Percentiles rank a stretch among this genome's conserved stretches.
Evolutionary conservation across 345 rosid species (phyloP).

Genomic region (Durio zibethinus): DNA sequence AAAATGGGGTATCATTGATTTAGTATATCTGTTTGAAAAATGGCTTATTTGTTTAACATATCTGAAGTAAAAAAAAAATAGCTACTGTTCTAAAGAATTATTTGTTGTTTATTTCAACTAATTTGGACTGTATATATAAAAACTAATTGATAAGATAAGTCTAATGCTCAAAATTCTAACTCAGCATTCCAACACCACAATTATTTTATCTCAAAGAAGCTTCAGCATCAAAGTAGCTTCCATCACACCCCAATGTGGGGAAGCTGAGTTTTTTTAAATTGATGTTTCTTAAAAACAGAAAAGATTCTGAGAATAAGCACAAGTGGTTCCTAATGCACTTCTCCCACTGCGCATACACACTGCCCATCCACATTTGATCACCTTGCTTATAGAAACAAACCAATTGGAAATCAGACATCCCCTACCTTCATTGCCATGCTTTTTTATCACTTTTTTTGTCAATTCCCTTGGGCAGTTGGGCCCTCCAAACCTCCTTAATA

Average conservation of each 20-base stretch:
- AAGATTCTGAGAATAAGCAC: conserved; percentile 31
- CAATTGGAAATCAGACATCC: conserved; percentile 11
- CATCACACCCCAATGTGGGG: conserved; percentile 24
- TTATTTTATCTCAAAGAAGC: conserved; percentile 33
- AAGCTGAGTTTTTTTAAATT: conserved; percentile 16
- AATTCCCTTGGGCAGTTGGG: conserved; percentile 7
- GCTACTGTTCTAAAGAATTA: neutral
- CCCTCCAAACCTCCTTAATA: conserved; percentile 7
- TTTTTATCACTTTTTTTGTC: conserved; percentile 29
- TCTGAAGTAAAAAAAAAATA: neutral
- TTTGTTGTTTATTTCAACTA: neutral
- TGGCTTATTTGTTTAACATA: conserved; percentile 6
- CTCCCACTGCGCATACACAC: conserved; percentile 23
- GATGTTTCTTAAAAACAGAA: conserved; percentile 16
- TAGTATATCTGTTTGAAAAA: neutral
- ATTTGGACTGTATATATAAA: conserved; percentile 11
- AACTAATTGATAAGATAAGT: conserved; percentile 28
- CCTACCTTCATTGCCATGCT: neutral
- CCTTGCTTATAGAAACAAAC: conserved; percentile 20
- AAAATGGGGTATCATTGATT: neutral
- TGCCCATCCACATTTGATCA: conserved; percentile 32
- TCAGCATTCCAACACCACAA: conserved; percentile 36
- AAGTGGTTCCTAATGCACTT: conserved; percentile 30
- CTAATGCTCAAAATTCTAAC: conserved; percentile 20
- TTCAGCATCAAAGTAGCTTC: conserved; percentile 34